A percentile compares a stretch with the other conserved stretches of the same genome.
Evolutionary conservation across 2,329 filamentous ascomycete genomes (phyloP).

Genomic region (Colletotrichum coccodes): DNA sequence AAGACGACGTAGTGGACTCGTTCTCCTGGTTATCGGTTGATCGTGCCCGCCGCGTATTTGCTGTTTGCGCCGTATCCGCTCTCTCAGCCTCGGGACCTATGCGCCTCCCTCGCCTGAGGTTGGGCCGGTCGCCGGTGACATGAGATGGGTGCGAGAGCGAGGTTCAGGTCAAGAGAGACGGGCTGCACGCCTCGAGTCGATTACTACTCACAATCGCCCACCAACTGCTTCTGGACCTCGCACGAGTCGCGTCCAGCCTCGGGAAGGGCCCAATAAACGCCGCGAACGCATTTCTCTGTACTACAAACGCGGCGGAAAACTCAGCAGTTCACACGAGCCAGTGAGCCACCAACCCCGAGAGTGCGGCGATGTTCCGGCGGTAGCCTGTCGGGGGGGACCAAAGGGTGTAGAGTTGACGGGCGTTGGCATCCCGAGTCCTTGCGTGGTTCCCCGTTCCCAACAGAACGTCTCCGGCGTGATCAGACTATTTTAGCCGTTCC

Average conservation of each 20-base stretch:
- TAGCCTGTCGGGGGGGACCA: background rate
- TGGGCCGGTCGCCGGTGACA: background rate
- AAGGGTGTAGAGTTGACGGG: background rate
- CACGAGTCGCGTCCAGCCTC: background rate
- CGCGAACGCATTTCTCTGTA: background rate
- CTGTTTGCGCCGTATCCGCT: background rate
- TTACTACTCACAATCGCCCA: background rate
- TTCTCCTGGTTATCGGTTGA: conserved; percentile 1
- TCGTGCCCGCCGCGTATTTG: background rate
- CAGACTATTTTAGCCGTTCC: background rate
- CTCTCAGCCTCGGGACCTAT: background rate
- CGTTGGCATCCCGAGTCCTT: background rate
- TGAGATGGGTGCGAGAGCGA: background rate
- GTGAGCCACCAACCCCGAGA: background rate
- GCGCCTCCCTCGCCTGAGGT: background rate
- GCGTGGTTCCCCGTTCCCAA: background rate
- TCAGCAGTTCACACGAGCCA: background rate
- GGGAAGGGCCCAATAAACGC: background rate
- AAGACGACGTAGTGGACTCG: conserved; percentile 9
- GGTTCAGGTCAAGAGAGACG: background rate
- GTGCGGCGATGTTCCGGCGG: background rate
- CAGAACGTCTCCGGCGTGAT: background rate
- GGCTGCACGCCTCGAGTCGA: background rate
- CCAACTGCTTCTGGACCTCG: background rate
- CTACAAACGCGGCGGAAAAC: background rate